Percentiles rank a stretch among this genome's conserved stretches.
Evolutionary conservation across 2,329 filamentous ascomycete species (phyloP).

Genomic region (Colletotrichum truncatum): DNA sequence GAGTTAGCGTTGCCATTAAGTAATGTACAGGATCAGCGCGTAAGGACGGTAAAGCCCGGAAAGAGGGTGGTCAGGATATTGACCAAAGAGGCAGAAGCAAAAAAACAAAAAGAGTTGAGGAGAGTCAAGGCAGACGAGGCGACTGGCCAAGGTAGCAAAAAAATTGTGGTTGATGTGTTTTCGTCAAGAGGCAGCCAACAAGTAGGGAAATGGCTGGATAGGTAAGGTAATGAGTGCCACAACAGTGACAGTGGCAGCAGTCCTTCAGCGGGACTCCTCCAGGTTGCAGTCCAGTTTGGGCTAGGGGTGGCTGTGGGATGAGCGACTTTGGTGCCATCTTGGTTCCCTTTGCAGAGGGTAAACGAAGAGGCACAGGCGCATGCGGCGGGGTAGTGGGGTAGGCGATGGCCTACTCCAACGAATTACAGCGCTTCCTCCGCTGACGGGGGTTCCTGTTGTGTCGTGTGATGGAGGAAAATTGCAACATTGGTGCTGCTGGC

Average conservation of each 20-base stretch:
- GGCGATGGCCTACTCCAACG: neutral
- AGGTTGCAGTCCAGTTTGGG: neutral
- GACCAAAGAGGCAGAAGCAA: neutral
- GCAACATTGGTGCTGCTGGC: neutral
- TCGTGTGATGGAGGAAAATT: constrained; percentile 7
- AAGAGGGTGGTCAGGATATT: neutral
- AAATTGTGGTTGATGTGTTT: neutral
- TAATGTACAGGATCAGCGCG: neutral
- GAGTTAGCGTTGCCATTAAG: constrained; percentile 55
- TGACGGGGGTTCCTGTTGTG: constrained; percentile 1
- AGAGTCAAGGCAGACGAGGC: constrained; percentile 8
- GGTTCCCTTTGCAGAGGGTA: constrained; percentile 15
- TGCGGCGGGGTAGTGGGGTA: constrained; percentile 27
- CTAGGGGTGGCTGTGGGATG: constrained; percentile 24
- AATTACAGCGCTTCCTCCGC: constrained; percentile 6
- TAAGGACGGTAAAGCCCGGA: neutral
- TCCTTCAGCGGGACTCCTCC: constrained; percentile 3
- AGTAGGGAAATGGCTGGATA: too few relatives aligned
- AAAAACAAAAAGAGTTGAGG: neutral
- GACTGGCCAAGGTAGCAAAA: constrained; percentile 11
- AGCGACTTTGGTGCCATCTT: constrained; percentile 8
- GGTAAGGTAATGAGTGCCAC: neutral
- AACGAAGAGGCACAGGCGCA: constrained; percentile 17
- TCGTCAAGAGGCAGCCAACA: too few relatives aligned
- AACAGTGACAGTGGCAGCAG: constrained; percentile 6